Base-by-base conservation (phyloP, 2,329 filamentous ascomycete species). In the Aspergillus transmontanensis region DNA sequence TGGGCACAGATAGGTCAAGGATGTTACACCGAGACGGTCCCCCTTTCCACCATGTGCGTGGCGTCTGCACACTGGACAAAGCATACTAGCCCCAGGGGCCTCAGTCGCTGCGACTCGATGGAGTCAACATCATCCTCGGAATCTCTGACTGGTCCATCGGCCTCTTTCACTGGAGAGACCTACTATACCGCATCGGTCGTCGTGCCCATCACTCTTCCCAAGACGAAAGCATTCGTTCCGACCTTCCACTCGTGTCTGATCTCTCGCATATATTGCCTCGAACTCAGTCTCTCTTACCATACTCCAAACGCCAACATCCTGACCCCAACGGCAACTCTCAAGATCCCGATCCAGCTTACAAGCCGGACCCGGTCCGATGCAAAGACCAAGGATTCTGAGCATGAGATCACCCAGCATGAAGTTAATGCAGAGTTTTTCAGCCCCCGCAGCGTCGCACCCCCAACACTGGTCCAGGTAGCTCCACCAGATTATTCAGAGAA, bases 231-330 rank as follows among this genome's bases (percentile, higher is more conserved):
- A 30, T 90, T 90, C 73, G 78, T 90, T 23, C 90, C 89, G 1
- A 89, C 88, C 2, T 92, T 92, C 78, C 87, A 91, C 78, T 84
- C 85, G 45, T 92, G 89, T 73, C 83, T 91, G 59, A 79, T 87
- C 51, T 87, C 86, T n/a, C 83, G 90, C 58, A 78, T 82, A 21
- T 92, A 92, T 73, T 75, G 80, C 4, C 82, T 92, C 16, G 84
- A 87, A 59, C 76, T 92, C 61, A 79, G 81, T 16, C 75, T 92
- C 26, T 82, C 84, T 4, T 82, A 86, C 57, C 82, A 85, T 68
- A 82, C 83, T 0, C 81, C 83, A 0, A 75, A 81, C 54, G 75
- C 79, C 58, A 76, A 78, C 36, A 72, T 81, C 9, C 70, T 78
- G 54, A 76, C 74, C 4, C 78, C 80, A 2, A 75, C 74, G 12